A percentile compares a stretch with the other conserved stretches of the same genome.
Evolutionary conservation across 192 early-diverging fungal species (phyloP).

Genomic region (Backusella australiensis): DNA sequence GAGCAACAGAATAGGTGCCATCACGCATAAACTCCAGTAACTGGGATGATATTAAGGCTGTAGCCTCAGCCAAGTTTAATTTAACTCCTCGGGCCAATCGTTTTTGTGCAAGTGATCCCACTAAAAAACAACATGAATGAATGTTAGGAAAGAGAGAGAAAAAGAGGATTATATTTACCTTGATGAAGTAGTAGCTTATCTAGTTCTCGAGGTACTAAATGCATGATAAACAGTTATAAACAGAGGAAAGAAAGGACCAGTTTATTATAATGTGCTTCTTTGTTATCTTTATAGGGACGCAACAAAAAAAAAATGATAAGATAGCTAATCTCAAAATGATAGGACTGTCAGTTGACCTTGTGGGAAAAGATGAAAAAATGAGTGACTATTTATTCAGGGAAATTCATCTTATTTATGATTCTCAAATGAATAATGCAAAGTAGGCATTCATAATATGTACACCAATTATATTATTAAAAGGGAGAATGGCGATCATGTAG

Average conservation of each 20-base stretch:
- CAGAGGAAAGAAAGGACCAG: not conserved
- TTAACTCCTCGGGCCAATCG: conserved; percentile 85
- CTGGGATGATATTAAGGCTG: conserved; percentile 83
- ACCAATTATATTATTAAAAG: no score
- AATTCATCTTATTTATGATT: no score
- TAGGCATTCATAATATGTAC: no score
- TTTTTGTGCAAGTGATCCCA: conserved; percentile 86
- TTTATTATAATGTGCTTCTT: not conserved
- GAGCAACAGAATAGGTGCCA: conserved; percentile 81
- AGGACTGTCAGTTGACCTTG: conserved; percentile 1
- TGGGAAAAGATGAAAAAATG: not conserved
- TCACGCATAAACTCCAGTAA: conserved; percentile 89
- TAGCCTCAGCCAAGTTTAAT: conserved; percentile 85
- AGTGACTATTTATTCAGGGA: not conserved
- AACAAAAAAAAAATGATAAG: not conserved
- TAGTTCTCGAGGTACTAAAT: conserved; percentile 84
- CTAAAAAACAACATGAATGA: conserved; percentile 22
- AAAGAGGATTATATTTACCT: conserved; percentile 14
- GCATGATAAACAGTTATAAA: conserved; percentile 44
- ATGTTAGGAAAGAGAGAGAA: not conserved
- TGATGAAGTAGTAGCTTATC: conserved; percentile 91
- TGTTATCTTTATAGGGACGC: not conserved
- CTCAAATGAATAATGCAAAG: no score
- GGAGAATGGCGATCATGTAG: no score
- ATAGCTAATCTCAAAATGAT: not conserved